phyloP scores from a whole-genome alignment of 805 yeast genomes.

The Vanderwaltozyma verrucispora region DNA sequence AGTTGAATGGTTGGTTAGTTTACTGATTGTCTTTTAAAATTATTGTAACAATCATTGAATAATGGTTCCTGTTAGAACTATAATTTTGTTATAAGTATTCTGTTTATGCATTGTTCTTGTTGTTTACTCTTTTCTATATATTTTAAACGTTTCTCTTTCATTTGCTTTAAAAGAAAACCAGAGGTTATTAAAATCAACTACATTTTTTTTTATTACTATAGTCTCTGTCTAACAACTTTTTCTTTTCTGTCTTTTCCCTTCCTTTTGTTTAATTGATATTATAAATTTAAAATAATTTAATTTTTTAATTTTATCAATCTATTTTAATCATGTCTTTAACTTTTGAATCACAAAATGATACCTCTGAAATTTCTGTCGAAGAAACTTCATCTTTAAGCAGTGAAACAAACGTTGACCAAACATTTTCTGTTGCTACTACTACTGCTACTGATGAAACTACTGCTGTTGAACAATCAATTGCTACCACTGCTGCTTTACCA shows the following conservation, averaged over 20 bases:
- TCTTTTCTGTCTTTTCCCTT: neutral
- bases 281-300: no score
- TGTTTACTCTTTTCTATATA: no score
- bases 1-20: no score
- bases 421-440: neutral
- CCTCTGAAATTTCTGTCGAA: slow-evolving; percentile 1
- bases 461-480: slow-evolving; percentile 2
- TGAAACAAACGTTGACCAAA: slow-evolving; percentile 3
- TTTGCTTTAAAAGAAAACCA: no score
- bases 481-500: slow-evolving; percentile 13
- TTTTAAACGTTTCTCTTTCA: no score
- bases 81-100: no score
- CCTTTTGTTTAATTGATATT: slow-evolving; percentile 2
- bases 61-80: no score
- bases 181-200: no score
- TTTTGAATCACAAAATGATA: slow-evolving; percentile 2
- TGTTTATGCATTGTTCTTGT: no score
- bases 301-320: neutral
- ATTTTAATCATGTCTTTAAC: slow-evolving; percentile 2
- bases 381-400: slow-evolving; percentile 1
- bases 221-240: neutral
- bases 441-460: slow-evolving; percentile 4
- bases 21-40: no score
- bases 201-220: no score
- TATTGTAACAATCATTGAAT: no score